These are phyloP conservation scores for Alternaria sp. DNA, from an alignment of 2,329 filamentous ascomycete genomes.

Conservation along the genomic window DNA sequence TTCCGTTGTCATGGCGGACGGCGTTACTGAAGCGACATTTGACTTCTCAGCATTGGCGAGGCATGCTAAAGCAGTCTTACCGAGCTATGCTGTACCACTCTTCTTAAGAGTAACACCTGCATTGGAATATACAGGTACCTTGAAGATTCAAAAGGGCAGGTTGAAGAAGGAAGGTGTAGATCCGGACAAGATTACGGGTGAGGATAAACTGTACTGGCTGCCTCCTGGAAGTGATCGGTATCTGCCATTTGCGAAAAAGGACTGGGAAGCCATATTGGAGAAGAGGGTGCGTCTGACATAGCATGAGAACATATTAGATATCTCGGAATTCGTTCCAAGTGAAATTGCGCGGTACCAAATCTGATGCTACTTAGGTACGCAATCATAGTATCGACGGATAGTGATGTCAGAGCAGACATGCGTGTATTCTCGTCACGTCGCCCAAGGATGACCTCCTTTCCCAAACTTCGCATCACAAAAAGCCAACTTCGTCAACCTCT, in stretches of 20 bases:
- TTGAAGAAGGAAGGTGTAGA: slow-evolving; percentile 56
- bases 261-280: slow-evolving; percentile 46
- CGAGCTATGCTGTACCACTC: slow-evolving; percentile 57
- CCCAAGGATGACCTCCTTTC: no score
- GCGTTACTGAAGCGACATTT: slow-evolving; percentile 40
- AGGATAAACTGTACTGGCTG: slow-evolving; percentile 55
- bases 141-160: slow-evolving; percentile 57
- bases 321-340: not conserved
- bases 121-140: slow-evolving; percentile 56
- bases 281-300: slow-evolving; percentile 38
- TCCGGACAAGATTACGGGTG: slow-evolving; percentile 48
- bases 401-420: not conserved
- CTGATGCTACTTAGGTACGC: no score
- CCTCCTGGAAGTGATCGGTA: slow-evolving; percentile 46
- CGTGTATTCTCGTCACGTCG: no score
- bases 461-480: no score
- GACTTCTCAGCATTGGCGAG: slow-evolving; percentile 49
- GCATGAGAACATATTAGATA: not conserved
- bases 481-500: no score
- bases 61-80: slow-evolving; percentile 52
- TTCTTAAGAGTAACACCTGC: slow-evolving; percentile 53
- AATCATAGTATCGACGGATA: no score
- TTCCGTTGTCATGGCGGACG: slow-evolving; percentile 50
- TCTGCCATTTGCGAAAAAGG: slow-evolving; percentile 49
- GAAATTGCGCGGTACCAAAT: not conserved